Base-by-base conservation (phyloP, 371 early-diverging fungal genomes). In the Saksenaea vasiformis region DNA sequence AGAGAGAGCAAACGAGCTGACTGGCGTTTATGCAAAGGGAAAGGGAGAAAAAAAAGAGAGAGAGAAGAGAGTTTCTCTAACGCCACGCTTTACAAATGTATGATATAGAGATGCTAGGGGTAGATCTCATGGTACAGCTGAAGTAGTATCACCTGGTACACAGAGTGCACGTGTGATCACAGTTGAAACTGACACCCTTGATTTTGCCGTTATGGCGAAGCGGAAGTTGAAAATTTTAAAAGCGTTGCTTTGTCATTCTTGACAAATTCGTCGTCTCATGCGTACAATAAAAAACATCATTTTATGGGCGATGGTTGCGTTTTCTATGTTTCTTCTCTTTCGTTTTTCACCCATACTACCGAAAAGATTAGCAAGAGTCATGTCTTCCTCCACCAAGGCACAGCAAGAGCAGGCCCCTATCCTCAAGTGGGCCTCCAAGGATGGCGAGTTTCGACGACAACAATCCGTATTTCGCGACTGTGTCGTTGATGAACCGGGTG, bases 391-490 rank as follows among this genome's bases (percentile, higher is more conserved):
- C n/a, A 41, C 57, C 17, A 35, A 54, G 35, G 36, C 55, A 43
- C 24, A 60, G 54, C 61, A 61, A 37, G 53, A 36, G 24, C 54
- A 22, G 53, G 39, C 39, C 2, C 34, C 17, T 55, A 89, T 91
- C 62, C 82, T 85, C 58, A 87, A 90, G 53, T 93, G 95, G 94
- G 88, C 92, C 54, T 81, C 84, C 51, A 83, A 87, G 56, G 89
- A 90, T 60, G 96, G 96, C 60, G 92, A 93, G 70, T 96, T 93
- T 77, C 80, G 85, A 58, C 91, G 95, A 51, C 94, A 93, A 73
- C 87, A 86, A 44, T 94, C 95, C 10, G 83, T 80, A 62, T 96
- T 96, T 79, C 92, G 96, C 56, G 85, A 90, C 65, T 24, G 37
- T 38, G 83, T 96, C 54, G 68, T 69, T n/a, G 72, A 78, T 26